Base-by-base conservation (phyloP, 495 filamentous ascomycete genomes). In the Neurospora pannonica region DNA sequence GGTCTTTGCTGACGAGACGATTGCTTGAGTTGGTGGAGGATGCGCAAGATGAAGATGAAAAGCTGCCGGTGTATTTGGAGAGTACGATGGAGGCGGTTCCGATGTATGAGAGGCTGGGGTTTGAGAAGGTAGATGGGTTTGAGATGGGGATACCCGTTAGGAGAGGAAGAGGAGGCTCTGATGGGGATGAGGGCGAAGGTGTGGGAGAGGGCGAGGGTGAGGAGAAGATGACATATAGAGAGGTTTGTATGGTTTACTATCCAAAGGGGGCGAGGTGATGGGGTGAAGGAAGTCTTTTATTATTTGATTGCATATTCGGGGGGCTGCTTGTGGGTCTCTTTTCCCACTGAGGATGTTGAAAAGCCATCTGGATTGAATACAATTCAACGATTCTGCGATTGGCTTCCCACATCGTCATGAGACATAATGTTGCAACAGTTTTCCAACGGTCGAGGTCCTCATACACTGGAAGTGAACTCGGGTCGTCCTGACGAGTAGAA, bases 31-130 rank as follows among this genome's bases (percentile, higher is more conserved):
- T 19, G 13, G 82, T 86, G 6, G 79, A 85, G 60, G 84, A 84
- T 0, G 78, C 80, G 15, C 75, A 71, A 36, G 83, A 85, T 8
- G 73, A 75, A 8, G 83, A 86, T 13, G 28, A 8, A 67, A 17
- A 17, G 54, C 40, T 86, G 48, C 76, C 82, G 1, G 77, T 85
- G 11, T 85, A 87, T 71, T 77, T 87, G 6, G 85, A 87, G 60
- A 84, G 81, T 21, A 82, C 85, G 38, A 76, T 79, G n/a, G 40
- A 80, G 2, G 85, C 85, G 1, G 79, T 81, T 5, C 71, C 79
- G 10, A 75, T 86, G 75, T 88, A 88, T 73, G 77, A 79, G 38
- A 79, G 76, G 71, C 71, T 83, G 3, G 85, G 86, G 43, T 88
- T 85, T 71, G 72, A 71, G 39, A 71, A 13, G 0, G 71, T 83